Evolutionary conservation across 2,329 filamentous ascomycete genomes (phyloP), one percentile per base, ranked within the genome.

Genomic region (Phoma sp.): DNA sequence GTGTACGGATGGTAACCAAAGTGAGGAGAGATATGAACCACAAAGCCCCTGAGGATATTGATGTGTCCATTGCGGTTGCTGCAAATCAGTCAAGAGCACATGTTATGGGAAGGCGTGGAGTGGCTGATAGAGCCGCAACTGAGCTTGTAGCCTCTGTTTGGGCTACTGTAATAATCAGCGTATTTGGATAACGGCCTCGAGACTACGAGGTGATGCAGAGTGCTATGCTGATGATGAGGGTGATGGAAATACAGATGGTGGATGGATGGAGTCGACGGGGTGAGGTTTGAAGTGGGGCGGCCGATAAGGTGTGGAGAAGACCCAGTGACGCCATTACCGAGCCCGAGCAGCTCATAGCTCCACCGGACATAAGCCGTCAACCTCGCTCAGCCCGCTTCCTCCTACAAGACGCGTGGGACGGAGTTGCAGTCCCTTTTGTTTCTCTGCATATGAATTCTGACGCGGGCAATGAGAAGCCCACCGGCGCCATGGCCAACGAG

Each of bases 401-500:
- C 24, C n/a, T 22, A 39, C 45, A 33, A n/a, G 7, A 17, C 35
- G n/a, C 36, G 22, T 43, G 46, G 31, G 41, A 44, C 17, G 29
- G 40, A 27, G 36, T 32, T 40, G 22, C 25, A 22, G 21, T 17
- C 21, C 22, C 41, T 22, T 17, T 17, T 37, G 5, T 21, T 22
- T 3, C 4, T 2, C 15, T n/a, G n/a, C 27, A 32, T 15, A 71
- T 65, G 59, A 33, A 52, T 54, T 55, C 59, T 54, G 41, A 36
- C 29, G 49, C 56, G 41, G 56, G 64, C 57, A 57, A 69, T 67
- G 71, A 72, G 44, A 71, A 73, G 57, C 49, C 35, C 19, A 43
- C 45, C 45, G 40, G 41, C 52, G 70, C 53, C 60, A 81, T 80
- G 78, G 68, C 76, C 31, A 73, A 79, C 72, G 88, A 91, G 78